Conservation (phyloP, 176 grass and related monocot species). For the Secale cereale region DNA sequence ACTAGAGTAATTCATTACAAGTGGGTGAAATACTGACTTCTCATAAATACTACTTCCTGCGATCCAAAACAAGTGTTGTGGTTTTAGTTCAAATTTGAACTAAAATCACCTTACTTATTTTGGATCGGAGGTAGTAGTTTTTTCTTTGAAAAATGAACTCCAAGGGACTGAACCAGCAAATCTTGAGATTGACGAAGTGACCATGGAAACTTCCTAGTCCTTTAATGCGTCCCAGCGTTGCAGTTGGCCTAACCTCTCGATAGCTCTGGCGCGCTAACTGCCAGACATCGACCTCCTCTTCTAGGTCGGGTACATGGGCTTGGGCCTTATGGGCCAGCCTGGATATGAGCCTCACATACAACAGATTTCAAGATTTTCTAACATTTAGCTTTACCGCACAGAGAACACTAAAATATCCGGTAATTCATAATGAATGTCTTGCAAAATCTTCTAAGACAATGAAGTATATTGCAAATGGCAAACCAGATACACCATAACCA, state of each 20-base stretch:
- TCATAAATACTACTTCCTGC: too few species aligned
- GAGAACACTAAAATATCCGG: background rate
- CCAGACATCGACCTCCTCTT: background rate
- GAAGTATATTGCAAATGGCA: background rate
- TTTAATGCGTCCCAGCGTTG: too few species aligned
- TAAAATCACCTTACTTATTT: too few species aligned
- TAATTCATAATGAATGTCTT: background rate
- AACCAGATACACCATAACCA: background rate
- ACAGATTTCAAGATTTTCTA: slow-evolving; percentile 1
- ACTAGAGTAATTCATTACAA: background rate
- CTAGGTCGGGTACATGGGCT: background rate
- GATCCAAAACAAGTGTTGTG: too few species aligned
- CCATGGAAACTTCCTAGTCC: too few species aligned
- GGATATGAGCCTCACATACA: too few species aligned
- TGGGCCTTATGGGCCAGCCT: background rate
- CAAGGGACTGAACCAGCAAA: too few species aligned
- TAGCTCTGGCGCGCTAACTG: background rate
- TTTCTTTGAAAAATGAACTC: too few species aligned
- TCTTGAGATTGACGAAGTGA: too few species aligned
- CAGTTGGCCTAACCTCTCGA: background rate
- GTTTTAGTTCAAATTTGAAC: too few species aligned
- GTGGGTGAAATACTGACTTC: background rate
- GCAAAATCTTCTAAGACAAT: background rate
- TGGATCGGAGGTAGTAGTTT: too few species aligned
- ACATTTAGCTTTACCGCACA: background rate